Evolutionary conservation across 2,329 filamentous ascomycete genomes (phyloP), one percentile per base, ranked within the genome.

Genomic region (Orbilia javanica): DNA sequence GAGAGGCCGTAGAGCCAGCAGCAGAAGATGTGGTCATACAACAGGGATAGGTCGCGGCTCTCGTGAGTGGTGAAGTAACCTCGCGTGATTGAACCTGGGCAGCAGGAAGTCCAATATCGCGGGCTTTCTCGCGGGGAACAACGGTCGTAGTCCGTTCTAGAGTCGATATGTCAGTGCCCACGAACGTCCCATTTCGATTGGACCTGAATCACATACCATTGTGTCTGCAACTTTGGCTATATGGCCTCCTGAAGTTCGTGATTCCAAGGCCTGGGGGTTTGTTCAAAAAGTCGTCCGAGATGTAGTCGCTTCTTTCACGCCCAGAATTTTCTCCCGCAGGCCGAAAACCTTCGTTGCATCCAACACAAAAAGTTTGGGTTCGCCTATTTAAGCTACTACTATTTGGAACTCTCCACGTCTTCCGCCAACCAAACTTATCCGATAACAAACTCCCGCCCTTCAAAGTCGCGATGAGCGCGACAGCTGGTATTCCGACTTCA

Each of bases 21-120:
- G 39, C 25, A n/a, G 22, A 15, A 25, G 52, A 10, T 52, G 11
- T n/a, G n/a, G n/a, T 60, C 69, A 39, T 76, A 76, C 72, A 27
- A 18, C 65, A 22, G 72, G 72, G 22, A 76, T 76, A 31, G 72
- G 64, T 18, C 72, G 72, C 34, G 72, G 44, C 15, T 64, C 25
- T 11, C 72, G 64, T 5, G 72, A 76, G 57, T 69, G 72, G 18
- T 76, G 72, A 36, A 76, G 72, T 76, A 76, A 76, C 57, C 72
- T 76, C 46, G 72, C 72, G 65, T 76, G 72, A 48, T 76, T 76
- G 48, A 66, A 70, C 46, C 46, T 18, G 4, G 72, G 72, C 8
- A 70, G 65, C 4, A 76, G 57, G 65, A 76, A 70, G 44, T 69
- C 46, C 4, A 69, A 50, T n/a, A 70, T 52, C 36, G 65, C 55